A percentile compares a stretch with the other conserved stretches of the same genome.
Evolutionary conservation across 768 basidiomycete genomes (phyloP).

Genomic region (Phylloporus scabripes): DNA sequence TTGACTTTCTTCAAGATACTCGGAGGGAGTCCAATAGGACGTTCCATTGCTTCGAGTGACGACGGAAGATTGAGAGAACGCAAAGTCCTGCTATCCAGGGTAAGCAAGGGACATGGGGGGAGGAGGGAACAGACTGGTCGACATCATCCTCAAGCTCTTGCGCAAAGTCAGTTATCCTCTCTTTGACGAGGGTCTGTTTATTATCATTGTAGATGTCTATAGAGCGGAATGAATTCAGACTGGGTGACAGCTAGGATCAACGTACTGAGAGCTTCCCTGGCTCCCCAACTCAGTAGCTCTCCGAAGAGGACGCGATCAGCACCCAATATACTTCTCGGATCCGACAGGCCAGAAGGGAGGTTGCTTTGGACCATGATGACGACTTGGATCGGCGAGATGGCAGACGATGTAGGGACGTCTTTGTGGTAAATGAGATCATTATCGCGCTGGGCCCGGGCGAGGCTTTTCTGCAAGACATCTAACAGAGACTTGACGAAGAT

Average conservation of each 20-base stretch:
- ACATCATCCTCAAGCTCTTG: conserved; percentile 57
- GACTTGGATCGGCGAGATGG: conserved; percentile 59
- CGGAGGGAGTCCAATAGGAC: conserved; percentile 82
- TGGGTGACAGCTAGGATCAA: conserved; percentile 3
- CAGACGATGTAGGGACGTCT: conserved; percentile 68
- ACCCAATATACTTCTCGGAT: conserved; percentile 52
- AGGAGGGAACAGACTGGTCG: conserved; percentile 46
- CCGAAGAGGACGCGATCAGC: conserved; percentile 61
- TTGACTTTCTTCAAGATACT: conserved; percentile 82
- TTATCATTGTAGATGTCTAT: conserved; percentile 84
- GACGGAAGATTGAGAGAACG: conserved; percentile 76
- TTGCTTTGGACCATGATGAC: conserved; percentile 60
- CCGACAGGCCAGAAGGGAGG: conserved; percentile 49
- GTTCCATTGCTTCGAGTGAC: conserved; percentile 80
- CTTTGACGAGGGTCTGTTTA: conserved; percentile 63
- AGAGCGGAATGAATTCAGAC: neutral
- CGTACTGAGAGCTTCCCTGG: conserved; percentile 81
- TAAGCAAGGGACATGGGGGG: conserved; percentile 3
- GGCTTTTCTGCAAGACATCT: conserved; percentile 59
- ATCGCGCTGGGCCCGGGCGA: conserved; percentile 75
- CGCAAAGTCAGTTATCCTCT: conserved; percentile 56
- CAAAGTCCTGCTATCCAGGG: conserved; percentile 45
- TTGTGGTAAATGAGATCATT: conserved; percentile 96
- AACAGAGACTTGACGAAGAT: conserved; percentile 58
- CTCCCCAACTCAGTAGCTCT: conserved; percentile 80